A percentile compares a stretch with the other conserved stretches of the same genome.
These are phyloP conservation scores for Radiomyces spectabilis DNA, from an alignment of 192 early-diverging fungal genomes.

Conservation along the genomic window DNA sequence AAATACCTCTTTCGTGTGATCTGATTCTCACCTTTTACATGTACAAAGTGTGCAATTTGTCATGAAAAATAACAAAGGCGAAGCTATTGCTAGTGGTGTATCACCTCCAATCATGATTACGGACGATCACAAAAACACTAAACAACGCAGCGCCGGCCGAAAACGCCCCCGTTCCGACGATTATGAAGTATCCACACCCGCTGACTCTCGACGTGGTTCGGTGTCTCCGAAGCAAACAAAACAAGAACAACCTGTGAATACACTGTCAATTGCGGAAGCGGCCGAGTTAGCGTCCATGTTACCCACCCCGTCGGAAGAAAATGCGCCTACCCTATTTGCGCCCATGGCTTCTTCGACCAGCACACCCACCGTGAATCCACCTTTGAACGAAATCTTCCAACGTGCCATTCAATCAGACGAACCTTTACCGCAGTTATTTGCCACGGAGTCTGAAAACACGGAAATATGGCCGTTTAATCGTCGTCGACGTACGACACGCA, in stretches of 20 bases:
- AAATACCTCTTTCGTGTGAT: neutral
- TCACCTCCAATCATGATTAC: slow-evolving; percentile 95
- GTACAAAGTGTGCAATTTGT: slow-evolving; percentile 62
- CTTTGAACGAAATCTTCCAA: slow-evolving; percentile 13
- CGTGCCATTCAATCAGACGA: slow-evolving; percentile 23
- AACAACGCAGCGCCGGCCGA: slow-evolving; percentile 17
- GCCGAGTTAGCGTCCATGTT: too few relatives aligned
- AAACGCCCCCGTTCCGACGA: slow-evolving; percentile 6
- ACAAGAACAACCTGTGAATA: neutral
- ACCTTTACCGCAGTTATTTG: slow-evolving; percentile 18
- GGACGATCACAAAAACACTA: slow-evolving; percentile 92
- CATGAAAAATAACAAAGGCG: slow-evolving; percentile 57
- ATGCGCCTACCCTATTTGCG: too few relatives aligned
- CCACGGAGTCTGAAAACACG: neutral
- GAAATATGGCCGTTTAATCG: slow-evolving; percentile 8
- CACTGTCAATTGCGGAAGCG: too few relatives aligned
- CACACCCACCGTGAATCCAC: slow-evolving; percentile 7
- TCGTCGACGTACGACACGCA: slow-evolving; percentile 4
- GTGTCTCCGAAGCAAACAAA: slow-evolving; percentile 9
- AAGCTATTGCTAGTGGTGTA: slow-evolving; percentile 66
- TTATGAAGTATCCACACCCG: too few relatives aligned
- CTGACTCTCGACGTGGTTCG: slow-evolving; percentile 29
- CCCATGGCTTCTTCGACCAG: slow-evolving; percentile 9
- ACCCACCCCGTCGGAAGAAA: too few relatives aligned
- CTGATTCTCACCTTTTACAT: neutral